Evolutionary conservation across 371 early-diverging fungal species (phyloP).

Genomic region (Coemansia sp.): DNA sequence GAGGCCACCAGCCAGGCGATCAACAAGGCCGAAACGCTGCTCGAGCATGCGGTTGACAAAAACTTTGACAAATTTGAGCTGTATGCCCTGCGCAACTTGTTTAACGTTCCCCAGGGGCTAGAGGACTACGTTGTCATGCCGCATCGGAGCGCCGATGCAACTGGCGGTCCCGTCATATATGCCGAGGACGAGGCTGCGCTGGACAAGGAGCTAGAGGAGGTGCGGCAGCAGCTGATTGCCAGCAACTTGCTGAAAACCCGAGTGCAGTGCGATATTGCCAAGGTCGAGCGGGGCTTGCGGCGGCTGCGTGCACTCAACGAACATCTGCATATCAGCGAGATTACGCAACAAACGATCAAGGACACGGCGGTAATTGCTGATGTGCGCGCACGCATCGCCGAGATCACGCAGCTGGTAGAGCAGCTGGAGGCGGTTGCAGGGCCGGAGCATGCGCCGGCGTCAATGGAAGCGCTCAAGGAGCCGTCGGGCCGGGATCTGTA

Average conservation of each 20-base stretch:
- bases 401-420: conserved; percentile 25
- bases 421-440: conserved; percentile 23
- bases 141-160: conserved; percentile 21
- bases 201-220: conserved; percentile 54
- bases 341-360: conserved; percentile 15
- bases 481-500: conserved; percentile 43
- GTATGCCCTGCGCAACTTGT: conserved; percentile 68
- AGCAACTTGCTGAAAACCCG: conserved; percentile 32
- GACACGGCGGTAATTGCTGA: conserved; percentile 10
- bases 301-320: conserved; percentile 43
- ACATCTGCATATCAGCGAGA: conserved; percentile 23
- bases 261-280: conserved; percentile 24
- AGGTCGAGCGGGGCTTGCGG: conserved; percentile 30
- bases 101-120: conserved; percentile 61
- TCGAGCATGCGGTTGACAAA: conserved; percentile 71
- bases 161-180: conserved; percentile 22
- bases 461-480: conserved; percentile 32
- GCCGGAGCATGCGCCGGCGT: conserved; percentile 4
- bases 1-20: conserved; percentile 54
- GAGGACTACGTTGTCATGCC: conserved; percentile 44
- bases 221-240: conserved; percentile 54
- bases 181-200: conserved; percentile 55
- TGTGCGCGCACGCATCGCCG: conserved; percentile 21
- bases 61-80: conserved; percentile 76
- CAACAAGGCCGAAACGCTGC: conserved; percentile 62